Conservation (phyloP, 83 land plant genomes). For the Thuja plicata region DNA sequence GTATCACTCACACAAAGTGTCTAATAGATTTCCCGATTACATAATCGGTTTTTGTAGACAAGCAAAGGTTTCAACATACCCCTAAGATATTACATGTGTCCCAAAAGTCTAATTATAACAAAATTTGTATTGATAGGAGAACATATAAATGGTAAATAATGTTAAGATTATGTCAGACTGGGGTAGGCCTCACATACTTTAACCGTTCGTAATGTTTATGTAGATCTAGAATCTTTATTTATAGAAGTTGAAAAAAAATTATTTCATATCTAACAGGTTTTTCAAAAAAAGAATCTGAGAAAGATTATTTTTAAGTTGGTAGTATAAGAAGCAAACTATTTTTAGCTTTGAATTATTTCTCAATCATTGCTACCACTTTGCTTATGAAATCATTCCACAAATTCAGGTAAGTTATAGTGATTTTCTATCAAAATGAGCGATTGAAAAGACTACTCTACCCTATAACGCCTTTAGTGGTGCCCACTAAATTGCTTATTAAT, state of each 20-base stretch:
- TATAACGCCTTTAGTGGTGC: neutral
- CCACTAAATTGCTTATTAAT: neutral
- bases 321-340: slow-evolving; percentile 36
- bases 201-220: neutral
- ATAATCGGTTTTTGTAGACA: too few relatives aligned
- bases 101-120: too few relatives aligned
- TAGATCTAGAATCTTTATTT: neutral
- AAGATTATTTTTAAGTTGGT: slow-evolving; percentile 64
- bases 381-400: slow-evolving; percentile 89
- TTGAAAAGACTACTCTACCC: neutral
- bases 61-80: too few relatives aligned
- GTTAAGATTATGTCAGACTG: too few relatives aligned
- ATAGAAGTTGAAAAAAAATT: neutral
- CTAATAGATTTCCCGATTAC: too few relatives aligned
- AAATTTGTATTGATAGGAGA: too few relatives aligned
- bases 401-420: slow-evolving; percentile 61
- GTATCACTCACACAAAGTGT: too few relatives aligned
- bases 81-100: too few relatives aligned
- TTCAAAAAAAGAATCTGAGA: slow-evolving; percentile 50
- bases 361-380: slow-evolving; percentile 88
- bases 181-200: too few relatives aligned
- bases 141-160: too few relatives aligned
- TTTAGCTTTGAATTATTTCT: slow-evolving; percentile 66
- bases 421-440: neutral
- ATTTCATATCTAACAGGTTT: slow-evolving; percentile 31